Evolutionary conservation across 169 alveolate genomes (phyloP).

Genomic region (Cyclospora cayetanensis): DNA sequence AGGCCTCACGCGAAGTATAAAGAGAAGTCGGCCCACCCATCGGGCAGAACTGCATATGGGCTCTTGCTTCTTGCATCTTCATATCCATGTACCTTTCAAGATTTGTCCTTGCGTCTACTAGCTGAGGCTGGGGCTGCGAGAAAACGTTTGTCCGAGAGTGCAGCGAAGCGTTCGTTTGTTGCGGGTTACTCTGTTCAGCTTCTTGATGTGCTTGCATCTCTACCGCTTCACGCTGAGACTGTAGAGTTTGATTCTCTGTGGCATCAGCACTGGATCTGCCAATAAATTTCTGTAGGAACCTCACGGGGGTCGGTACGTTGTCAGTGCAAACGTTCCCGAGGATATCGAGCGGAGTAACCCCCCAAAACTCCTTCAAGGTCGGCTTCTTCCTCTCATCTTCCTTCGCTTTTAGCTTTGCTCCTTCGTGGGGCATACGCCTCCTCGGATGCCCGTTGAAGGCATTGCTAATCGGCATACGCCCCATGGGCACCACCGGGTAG

Average conservation of each 20-base stretch:
- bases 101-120: neutral
- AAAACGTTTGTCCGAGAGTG: neutral
- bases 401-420: neutral
- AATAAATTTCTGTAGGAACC: neutral
- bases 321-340: neutral
- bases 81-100: neutral
- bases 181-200: neutral
- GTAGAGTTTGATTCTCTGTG: neutral
- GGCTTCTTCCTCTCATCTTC: neutral
- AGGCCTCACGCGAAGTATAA: neutral
- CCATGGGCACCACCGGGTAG: neutral
- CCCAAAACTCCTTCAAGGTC: neutral
- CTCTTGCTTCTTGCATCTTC: neutral
- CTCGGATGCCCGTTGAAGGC: conserved; percentile 35
- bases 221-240: neutral
- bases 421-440: neutral
- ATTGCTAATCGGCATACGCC: neutral
- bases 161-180: neutral
- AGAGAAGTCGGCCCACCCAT: neutral
- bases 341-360: neutral
- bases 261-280: too few relatives aligned
- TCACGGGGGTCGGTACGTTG: neutral
- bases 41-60: neutral
- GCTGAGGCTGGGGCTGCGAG: neutral
- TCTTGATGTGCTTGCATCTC: neutral